phyloP scores from a whole-genome alignment of 352 stramenopile species.

The Globisporangium recalcitrans region DNA sequence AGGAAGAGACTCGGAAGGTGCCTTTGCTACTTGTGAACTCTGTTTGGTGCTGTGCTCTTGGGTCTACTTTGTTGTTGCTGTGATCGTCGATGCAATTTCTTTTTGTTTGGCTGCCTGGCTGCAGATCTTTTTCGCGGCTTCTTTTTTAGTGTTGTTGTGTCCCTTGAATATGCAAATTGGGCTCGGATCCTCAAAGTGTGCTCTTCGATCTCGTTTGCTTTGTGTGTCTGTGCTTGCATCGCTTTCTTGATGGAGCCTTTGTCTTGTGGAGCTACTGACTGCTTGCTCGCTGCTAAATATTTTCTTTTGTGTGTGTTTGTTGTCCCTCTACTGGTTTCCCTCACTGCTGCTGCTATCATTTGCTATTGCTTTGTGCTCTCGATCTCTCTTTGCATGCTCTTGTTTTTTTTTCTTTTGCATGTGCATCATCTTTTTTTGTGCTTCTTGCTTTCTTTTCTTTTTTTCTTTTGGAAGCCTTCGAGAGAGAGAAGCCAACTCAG shows the following conservation, averaged over 20 bases:
- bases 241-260: neutral
- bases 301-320: slow-evolving; percentile 17
- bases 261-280: neutral
- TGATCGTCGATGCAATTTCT: neutral
- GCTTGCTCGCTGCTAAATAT: slow-evolving; percentile 22
- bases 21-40: neutral
- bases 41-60: neutral
- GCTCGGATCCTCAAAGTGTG: neutral
- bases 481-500: slow-evolving; percentile 32
- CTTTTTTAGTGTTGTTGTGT: too few relatives aligned
- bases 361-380: neutral
- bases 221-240: neutral
- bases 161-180: neutral
- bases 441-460: slow-evolving; percentile 17
- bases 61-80: neutral
- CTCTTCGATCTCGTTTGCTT: neutral
- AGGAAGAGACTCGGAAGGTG: neutral
- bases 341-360: neutral
- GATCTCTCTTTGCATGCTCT: slow-evolving; percentile 13
- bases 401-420: slow-evolving; percentile 13
- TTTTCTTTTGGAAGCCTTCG: slow-evolving; percentile 15
- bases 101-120: neutral
- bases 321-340: neutral
- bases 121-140: neutral
- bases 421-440: slow-evolving; percentile 12